Evolutionary conservation across 1,284 basidiomycete genomes (phyloP).

Genomic region (Trametes pubescens): DNA sequence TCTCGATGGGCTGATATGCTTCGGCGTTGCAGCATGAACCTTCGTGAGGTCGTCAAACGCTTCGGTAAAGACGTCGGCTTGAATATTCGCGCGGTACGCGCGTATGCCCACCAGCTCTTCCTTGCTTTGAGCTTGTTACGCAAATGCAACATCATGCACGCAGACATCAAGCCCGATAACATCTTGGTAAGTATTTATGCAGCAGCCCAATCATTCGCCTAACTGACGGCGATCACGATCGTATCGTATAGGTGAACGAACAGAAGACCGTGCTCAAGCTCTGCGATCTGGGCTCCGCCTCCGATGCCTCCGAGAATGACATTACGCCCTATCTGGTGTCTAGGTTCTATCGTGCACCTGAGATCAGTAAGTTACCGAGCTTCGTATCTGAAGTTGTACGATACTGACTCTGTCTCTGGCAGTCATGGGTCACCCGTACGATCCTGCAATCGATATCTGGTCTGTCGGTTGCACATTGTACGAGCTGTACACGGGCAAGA

Average conservation of each 20-base stretch:
- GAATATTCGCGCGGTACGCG: slow-evolving; percentile 95
- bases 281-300: slow-evolving; percentile 96
- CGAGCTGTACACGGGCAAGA: slow-evolving; percentile 98
- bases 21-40: slow-evolving; percentile 81
- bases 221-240: slow-evolving; percentile 8
- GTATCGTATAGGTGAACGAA: slow-evolving; percentile 84
- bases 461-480: slow-evolving; percentile 98
- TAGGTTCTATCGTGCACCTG: slow-evolving; percentile 97
- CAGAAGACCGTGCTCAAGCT: slow-evolving; percentile 94
- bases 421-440: slow-evolving; percentile 97
- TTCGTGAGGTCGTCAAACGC: slow-evolving; percentile 97
- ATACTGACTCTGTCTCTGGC: slow-evolving; percentile 22
- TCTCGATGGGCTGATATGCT: slow-evolving; percentile 10
- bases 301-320: slow-evolving; percentile 93
- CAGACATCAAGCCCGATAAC: slow-evolving; percentile 98
- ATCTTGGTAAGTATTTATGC: slow-evolving; percentile 72
- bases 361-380: slow-evolving; percentile 82
- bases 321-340: slow-evolving; percentile 99
- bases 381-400: neutral
- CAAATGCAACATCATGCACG: slow-evolving; percentile 95
- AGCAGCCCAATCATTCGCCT: slow-evolving; percentile 9
- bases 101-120: slow-evolving; percentile 97
- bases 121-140: slow-evolving; percentile 85
- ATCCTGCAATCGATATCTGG: slow-evolving; percentile 95
- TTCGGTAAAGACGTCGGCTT: slow-evolving; percentile 98